Evolutionary conservation across 2,329 filamentous ascomycete genomes (phyloP), one percentile per base, ranked within the genome.

Genomic region (Mollisia scopiformis): DNA sequence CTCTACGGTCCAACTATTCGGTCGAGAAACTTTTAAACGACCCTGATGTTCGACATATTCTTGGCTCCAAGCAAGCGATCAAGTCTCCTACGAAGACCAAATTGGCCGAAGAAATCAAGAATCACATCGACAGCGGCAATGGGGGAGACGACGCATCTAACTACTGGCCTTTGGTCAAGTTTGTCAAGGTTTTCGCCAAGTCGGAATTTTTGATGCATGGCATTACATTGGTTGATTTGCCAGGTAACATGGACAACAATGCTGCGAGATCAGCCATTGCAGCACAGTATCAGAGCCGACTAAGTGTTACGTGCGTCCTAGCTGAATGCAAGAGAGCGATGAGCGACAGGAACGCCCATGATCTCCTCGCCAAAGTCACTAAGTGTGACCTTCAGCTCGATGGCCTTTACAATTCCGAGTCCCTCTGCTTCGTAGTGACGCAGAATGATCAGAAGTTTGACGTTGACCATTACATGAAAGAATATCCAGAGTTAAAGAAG

Each of bases 1-100:
- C 68, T 2, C 69, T 81, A 2, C 75, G 77, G 73, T 33, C 37
- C 1, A 41, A 28, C n/a, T n/a, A n/a, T 4, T 55, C 63, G 1
- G 46, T 62, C 3, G 25, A 60, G 16, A 13, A 56, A 2, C 61
- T 70, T 2, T 21, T 69, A 10, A 11, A 31, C 2, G 37, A 69
- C 35, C 11, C 39, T 1, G 53, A 35, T 28, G 65, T 69, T 25
- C 35, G 35, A 14, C 1, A 58, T 23, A 46, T 67, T 6, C 41
- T 69, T 3, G 64, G 66, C 3, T 58, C 54, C 8, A 59, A 35
- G 0, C 14, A 23, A 21, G 35, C 13, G 6, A 57, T 68, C 8
- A 37, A 46, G 3, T 30, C 16, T 1, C 1, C 2, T 7, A 35
- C 41, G 16, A 43, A 19, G 7, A 23, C 55, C 16, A 19, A 47